phyloP scores from a whole-genome alignment of 2,329 filamentous ascomycete genomes.

The Akanthomyces dipterigenus region DNA sequence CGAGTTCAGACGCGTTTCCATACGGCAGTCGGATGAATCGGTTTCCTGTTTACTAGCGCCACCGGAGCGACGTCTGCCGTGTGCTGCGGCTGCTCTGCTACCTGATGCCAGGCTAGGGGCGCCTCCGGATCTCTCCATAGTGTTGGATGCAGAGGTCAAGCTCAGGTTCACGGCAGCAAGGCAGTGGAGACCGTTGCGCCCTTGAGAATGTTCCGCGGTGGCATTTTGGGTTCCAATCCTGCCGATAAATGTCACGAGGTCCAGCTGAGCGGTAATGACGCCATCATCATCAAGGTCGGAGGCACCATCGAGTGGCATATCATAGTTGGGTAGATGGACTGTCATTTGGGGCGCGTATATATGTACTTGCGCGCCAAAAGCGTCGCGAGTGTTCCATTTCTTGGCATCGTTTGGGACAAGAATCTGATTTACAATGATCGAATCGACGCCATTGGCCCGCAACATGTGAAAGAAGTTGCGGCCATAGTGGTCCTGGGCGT shows the following conservation, averaged over 20 bases:
- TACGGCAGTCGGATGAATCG: constrained; percentile 26
- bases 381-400: constrained; percentile 37
- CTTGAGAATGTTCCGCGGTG: constrained; percentile 29
- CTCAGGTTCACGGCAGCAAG: constrained; percentile 48
- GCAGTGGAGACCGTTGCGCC: constrained; percentile 52
- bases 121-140: constrained; percentile 13
- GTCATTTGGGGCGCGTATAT: neutral
- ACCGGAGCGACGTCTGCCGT: neutral
- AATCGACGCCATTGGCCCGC: constrained; percentile 19
- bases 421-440: constrained; percentile 25
- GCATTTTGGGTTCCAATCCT: constrained; percentile 27
- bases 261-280: constrained; percentile 16
- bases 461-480: constrained; percentile 46
- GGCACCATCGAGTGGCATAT: constrained; percentile 14
- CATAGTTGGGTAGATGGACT: constrained; percentile 14
- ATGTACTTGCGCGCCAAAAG: constrained; percentile 31
- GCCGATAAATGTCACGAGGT: constrained; percentile 31
- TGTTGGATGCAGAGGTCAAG: constrained; percentile 22
- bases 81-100: neutral
- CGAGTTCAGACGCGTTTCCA: constrained; percentile 23
- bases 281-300: constrained; percentile 19
- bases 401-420: constrained; percentile 27
- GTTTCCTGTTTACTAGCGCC: constrained; percentile 14
- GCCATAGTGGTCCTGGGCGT: constrained; percentile 41
- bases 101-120: neutral